These are phyloP conservation scores for Podaxis sp. DNA, from an alignment of 768 basidiomycete species.

Conservation along the genomic window DNA sequence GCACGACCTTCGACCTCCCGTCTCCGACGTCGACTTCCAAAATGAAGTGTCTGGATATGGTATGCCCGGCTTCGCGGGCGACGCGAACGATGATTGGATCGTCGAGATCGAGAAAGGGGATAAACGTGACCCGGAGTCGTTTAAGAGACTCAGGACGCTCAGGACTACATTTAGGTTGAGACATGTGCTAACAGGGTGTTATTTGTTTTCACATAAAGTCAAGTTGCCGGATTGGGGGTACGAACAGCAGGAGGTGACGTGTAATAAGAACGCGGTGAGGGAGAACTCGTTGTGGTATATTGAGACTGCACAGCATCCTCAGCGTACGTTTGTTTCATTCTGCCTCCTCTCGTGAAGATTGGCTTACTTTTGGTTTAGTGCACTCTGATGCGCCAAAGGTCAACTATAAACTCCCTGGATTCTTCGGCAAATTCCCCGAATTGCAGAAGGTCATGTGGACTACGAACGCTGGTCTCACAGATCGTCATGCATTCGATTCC, in stretches of 20 bases:
- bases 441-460: conserved; percentile 95
- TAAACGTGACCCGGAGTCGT: conserved; percentile 63
- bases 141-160: conserved; percentile 73
- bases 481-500: conserved; percentile 93
- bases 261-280: conserved; percentile 94
- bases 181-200: conserved; percentile 89
- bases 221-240: conserved; percentile 98
- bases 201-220: conserved; percentile 96
- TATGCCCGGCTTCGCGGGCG: conserved; percentile 79
- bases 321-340: conserved; percentile 47
- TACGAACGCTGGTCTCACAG: conserved; percentile 94
- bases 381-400: conserved; percentile 71
- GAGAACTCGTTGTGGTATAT: conserved; percentile 93
- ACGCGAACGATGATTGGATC: conserved; percentile 91
- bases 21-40: conserved; percentile 98
- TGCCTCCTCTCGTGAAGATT: background rate
- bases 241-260: conserved; percentile 99
- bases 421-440: conserved; percentile 89
- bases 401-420: conserved; percentile 89
- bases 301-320: conserved; percentile 80
- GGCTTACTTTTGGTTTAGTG: conserved; percentile 44
- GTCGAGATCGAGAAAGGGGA: conserved; percentile 80
- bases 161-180: conserved; percentile 80
- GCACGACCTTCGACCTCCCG: conserved; percentile 91
- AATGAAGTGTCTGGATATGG: conserved; percentile 98